Base-by-base conservation (phyloP, 805 yeast species). In the Wickerhamiella alocasiicola region DNA sequence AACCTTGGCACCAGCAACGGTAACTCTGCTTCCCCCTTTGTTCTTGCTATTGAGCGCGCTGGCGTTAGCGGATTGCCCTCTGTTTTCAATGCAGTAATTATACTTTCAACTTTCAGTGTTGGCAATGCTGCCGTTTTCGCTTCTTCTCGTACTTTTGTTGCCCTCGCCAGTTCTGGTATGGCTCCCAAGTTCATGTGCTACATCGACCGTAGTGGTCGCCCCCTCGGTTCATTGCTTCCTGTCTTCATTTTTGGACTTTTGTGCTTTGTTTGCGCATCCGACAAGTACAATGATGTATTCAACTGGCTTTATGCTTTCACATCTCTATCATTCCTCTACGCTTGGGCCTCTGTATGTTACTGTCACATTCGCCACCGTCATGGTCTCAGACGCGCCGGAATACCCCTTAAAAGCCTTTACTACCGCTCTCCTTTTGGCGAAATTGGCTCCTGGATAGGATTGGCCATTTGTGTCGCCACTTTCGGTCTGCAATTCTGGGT, bases 401-500 rank as follows among this genome's bases (percentile, higher is more conserved):
- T 88, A 63, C 56, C 65, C n/a, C 65, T 77, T 9, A 73, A 71
- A 44, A 93, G 81, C 57, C 64, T 82, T 41, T 67, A 79, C 1
- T 83, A 73, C 60, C 65, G 64, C 29, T 70, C 94, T 3, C 79
- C 78, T 43, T 64, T 70, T 36, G 94, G 94, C 51, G 60, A 76
- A 25, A 59, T 56, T 49, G 94, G 94, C 34, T 78, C 93, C 0
- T 60, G 56, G 48, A 71, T 71, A 56, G 88, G 88, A 41, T 53
- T 73, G 9, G 45, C 58, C 19, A 61, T 84, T 53, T 76, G 76
- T 56, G 26, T 70, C 20, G 56, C 79, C 41, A 78, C 82, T 46
- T 64, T 84, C 46, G 62, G 72, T 41, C 82, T 85, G 17, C 87
- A 81, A 63, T 79, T 83, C 65, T 82, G 87, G 83, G 68, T 78